Conservation (phyloP, 805 yeast genomes). For the Nadsonia fulvescens region DNA sequence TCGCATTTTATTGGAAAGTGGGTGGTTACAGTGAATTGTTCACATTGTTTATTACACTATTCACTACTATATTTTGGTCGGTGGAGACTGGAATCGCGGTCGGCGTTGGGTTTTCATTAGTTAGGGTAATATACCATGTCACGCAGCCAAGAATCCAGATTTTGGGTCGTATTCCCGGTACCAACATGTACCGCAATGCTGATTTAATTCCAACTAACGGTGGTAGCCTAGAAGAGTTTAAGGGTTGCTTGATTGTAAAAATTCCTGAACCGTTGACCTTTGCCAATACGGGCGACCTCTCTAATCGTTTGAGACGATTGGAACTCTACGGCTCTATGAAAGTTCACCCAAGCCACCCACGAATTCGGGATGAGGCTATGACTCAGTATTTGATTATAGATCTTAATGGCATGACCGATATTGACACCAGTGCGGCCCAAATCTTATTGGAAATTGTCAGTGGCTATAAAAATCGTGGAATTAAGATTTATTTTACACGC, state of each 20-base stretch:
- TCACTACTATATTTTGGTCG: conserved; percentile 51
- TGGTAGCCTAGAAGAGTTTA: conserved; percentile 27
- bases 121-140: conserved; percentile 65
- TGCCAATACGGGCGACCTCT: conserved; percentile 66
- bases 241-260: conserved; percentile 60
- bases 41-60: conserved; percentile 46
- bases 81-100: conserved; percentile 78
- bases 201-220: conserved; percentile 31
- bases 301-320: conserved; percentile 44
- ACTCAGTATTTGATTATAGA: conserved; percentile 53
- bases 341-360: conserved; percentile 60
- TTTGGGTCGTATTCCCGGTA: conserved; percentile 46
- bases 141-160: conserved; percentile 74
- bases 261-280: conserved; percentile 81
- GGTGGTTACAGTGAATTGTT: conserved; percentile 62
- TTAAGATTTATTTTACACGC: conserved; percentile 42
- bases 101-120: conserved; percentile 68
- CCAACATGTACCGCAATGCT: conserved; percentile 49
- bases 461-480: conserved; percentile 33
- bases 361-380: conserved; percentile 25
- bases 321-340: conserved; percentile 62
- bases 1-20: conserved; percentile 53
- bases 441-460: conserved; percentile 43
- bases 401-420: conserved; percentile 60
- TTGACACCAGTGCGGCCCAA: conserved; percentile 70